Percentiles rank a stretch among this genome's conserved stretches.
Conservation (phyloP, 1,284 basidiomycete genomes). For the Grifola frondosa region DNA sequence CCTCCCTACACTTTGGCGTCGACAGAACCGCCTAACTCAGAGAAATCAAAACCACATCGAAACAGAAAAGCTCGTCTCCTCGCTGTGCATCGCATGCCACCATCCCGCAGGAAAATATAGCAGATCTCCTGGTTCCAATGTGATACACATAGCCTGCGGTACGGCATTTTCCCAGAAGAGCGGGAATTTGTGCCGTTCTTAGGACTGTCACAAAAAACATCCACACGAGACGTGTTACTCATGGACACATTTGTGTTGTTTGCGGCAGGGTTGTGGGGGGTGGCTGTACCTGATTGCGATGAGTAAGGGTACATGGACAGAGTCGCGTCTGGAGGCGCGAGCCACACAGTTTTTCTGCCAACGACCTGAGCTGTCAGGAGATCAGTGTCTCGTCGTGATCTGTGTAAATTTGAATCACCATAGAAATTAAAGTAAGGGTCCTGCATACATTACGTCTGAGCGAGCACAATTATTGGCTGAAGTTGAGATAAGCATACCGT, state of each 20-base stretch:
- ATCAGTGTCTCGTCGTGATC: neutral
- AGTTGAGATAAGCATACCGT: slow-evolving; percentile 56
- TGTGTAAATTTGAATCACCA: slow-evolving; percentile 44
- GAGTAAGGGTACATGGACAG: slow-evolving; percentile 57
- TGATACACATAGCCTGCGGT: slow-evolving; percentile 63
- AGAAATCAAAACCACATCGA: slow-evolving; percentile 85
- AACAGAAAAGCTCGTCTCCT: slow-evolving; percentile 73
- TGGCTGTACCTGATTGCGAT: slow-evolving; percentile 16
- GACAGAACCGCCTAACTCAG: no score
- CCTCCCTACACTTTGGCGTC: no score
- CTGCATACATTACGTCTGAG: slow-evolving; percentile 48
- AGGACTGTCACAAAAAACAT: slow-evolving; percentile 55
- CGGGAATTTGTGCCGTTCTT: slow-evolving; percentile 34
- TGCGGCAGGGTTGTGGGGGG: slow-evolving; percentile 40
- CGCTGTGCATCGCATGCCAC: slow-evolving; percentile 91
- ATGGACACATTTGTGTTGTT: slow-evolving; percentile 43
- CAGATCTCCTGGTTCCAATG: slow-evolving; percentile 79
- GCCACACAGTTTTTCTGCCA: slow-evolving; percentile 89
- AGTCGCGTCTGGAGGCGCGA: slow-evolving; percentile 70
- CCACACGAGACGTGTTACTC: slow-evolving; percentile 67
- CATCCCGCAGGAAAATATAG: slow-evolving; percentile 87
- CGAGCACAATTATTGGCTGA: slow-evolving; percentile 8
- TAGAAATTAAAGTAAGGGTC: slow-evolving; percentile 95
- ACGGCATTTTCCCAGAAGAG: slow-evolving; percentile 60
- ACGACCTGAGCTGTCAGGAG: slow-evolving; percentile 74